Base-by-base conservation (phyloP, 2,329 filamentous ascomycete genomes). In the Penicillium sp. region DNA sequence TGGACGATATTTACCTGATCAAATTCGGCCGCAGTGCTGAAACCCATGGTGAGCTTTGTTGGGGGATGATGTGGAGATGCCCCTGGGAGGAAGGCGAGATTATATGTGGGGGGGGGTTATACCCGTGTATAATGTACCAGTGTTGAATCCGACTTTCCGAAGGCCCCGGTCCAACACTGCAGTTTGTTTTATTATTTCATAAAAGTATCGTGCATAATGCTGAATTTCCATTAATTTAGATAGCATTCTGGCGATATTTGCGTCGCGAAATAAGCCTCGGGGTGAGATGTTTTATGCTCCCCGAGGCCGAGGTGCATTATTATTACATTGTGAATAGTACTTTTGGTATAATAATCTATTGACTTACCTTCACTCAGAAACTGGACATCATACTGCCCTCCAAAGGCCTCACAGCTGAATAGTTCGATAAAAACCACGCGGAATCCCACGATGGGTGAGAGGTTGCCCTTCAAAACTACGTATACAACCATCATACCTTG, bases 11-110 rank as follows among this genome's bases (percentile, higher is more conserved):
- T 43, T 54, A 62, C 62, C 58, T 62, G 40, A 27, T 61, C 49
- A 47, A 64, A 64, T 37, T 64, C 62, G n/a, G 37, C 35, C 4
- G 49, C 21, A 25, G 62, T 61, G 29, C 58, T 61, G 25, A 62
- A 64, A 5, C 42, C 56, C 62, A 64, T 64, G 19, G 2, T 56
- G 50, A 47, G 15, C 8, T 31, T n/a, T 21, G 29, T 10, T 41
- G 41, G 10, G 31, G 40, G 35, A 9, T 53, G 13, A 48, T 48
- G 57, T 58, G 47, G 59, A 56, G 54, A 51, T 48, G 21, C n/a
- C 47, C 33, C 13, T 23, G 25, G n/a, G 35, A 40, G n/a, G 13
- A 49, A 12, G 23, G 21, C 4, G 9, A 51, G 17, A 38, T 38
- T 50, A 37, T 37, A 50, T 19, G 33, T 9, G 31, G 25, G 46